Evolutionary conservation across 495 filamentous ascomycete species (phyloP).

Genomic region (Thermochaetoides thermophila): DNA sequence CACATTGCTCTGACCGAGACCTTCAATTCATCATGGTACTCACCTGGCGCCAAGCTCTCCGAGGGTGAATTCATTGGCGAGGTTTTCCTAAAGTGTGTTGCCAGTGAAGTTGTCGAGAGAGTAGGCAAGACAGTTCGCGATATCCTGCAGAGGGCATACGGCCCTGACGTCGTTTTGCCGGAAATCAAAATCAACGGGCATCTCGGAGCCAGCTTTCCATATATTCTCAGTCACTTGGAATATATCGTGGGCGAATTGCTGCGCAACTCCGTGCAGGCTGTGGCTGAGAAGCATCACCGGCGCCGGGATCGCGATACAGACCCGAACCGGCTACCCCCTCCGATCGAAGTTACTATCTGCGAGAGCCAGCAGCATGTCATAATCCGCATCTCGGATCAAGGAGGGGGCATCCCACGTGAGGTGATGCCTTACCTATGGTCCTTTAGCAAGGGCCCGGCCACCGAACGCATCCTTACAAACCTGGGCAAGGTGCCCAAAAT

Average conservation of each 20-base stretch:
- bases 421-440: slow-evolving; percentile 88
- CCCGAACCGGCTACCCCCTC: slow-evolving; percentile 40
- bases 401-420: slow-evolving; percentile 76
- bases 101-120: slow-evolving; percentile 71
- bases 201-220: slow-evolving; percentile 80
- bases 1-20: slow-evolving; percentile 95
- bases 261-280: slow-evolving; percentile 86
- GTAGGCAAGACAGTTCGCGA: slow-evolving; percentile 61
- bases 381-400: slow-evolving; percentile 87
- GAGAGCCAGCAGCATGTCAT: slow-evolving; percentile 93
- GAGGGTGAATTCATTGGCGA: slow-evolving; percentile 86
- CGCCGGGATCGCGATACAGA: slow-evolving; percentile 10
- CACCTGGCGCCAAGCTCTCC: slow-evolving; percentile 57
- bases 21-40: slow-evolving; percentile 86
- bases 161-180: slow-evolving; percentile 51
- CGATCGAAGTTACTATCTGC: slow-evolving; percentile 87
- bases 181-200: slow-evolving; percentile 78
- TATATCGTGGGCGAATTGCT: slow-evolving; percentile 95
- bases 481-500: slow-evolving; percentile 77
- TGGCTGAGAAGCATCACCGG: slow-evolving; percentile 49
- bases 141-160: slow-evolving; percentile 57
- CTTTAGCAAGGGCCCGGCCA: slow-evolving; percentile 80
- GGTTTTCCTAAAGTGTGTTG: slow-evolving; percentile 88
- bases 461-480: slow-evolving; percentile 59
- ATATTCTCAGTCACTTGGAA: slow-evolving; percentile 88